phyloP scores from a whole-genome alignment of 345 rosid genomes.

The Combretum micranthum region DNA sequence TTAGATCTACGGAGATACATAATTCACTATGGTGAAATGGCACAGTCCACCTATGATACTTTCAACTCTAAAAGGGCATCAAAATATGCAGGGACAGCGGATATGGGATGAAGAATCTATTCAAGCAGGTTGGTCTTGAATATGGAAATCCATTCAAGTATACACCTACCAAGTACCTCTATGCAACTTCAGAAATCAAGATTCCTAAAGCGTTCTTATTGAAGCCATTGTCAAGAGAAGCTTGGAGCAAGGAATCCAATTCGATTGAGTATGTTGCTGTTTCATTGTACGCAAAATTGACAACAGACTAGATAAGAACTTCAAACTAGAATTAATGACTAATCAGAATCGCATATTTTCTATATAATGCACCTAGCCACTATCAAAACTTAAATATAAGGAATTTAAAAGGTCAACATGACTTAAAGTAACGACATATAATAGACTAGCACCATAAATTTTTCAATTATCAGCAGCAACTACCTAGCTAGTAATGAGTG shows the following conservation, averaged over 20 bases:
- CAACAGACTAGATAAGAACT: too few species aligned
- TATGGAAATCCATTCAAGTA: conserved; percentile 48
- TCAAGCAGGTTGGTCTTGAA: conserved; percentile 43
- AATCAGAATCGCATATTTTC: too few species aligned
- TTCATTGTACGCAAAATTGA: too few species aligned
- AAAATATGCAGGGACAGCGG: conserved; percentile 51
- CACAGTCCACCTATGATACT: conserved; percentile 60
- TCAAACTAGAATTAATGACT: too few species aligned
- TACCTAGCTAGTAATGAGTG: too few species aligned
- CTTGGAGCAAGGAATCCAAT: conserved; percentile 77
- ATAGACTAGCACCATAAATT: too few species aligned
- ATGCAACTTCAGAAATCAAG: conserved; percentile 42
- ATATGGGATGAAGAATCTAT: conserved; percentile 40
- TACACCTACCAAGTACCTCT: conserved; percentile 42
- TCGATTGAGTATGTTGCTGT: conserved; percentile 85
- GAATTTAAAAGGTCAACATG: too few species aligned
- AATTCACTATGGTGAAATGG: conserved; percentile 79
- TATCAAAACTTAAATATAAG: too few species aligned
- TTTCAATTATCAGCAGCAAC: too few species aligned
- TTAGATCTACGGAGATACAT: conserved; percentile 62
- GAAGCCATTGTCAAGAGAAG: conserved; percentile 57
- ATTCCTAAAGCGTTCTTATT: conserved; percentile 56
- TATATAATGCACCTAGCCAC: too few species aligned
- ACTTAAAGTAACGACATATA: too few species aligned
- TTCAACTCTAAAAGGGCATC: conserved; percentile 54